Base-by-base conservation (phyloP, 208 protist species). In the Leishmania tarentolae region DNA sequence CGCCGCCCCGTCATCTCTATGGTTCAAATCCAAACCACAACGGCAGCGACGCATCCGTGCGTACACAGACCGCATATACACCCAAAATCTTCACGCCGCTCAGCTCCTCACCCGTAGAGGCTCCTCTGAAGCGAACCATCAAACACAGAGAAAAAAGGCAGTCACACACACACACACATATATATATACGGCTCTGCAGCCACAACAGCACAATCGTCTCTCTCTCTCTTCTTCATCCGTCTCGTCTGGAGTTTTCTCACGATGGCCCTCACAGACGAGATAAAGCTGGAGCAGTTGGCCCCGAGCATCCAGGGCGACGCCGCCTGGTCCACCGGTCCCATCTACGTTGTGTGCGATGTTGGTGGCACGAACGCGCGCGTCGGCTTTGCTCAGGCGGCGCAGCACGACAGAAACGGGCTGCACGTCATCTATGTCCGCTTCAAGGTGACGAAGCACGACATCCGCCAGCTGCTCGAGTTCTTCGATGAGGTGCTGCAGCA, bases 341-440 rank as follows among this genome's bases (percentile, higher is more conserved):
- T 95, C 65, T 90, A 89, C 82, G 93, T 94, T 63, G 78, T 95
- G 79, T 91, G 88, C 53, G 92, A 95, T 68, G 83, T 95, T 61
- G 92, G 92, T 59, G 92, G 88, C 73, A 94, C 88, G n/a, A 92
- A 90, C 77, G 90, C 92, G 9, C 88, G 92, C 21, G 75, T 95
- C 71, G 92, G 92, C 68, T 95, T 95, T 71, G 88, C 85, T 3
- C 80, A 78, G 24, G 65, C 74, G 7, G 19, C 79, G 1, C 47
- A 66, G 59, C 31, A 78, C 40, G 53, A 56, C 15, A 66, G 15
- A 19, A 79, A 4, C n/a, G 75, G 82, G 6, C 69, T 92, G 40
- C 56, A 69, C 40, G 81, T 92, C 70, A 61, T 84, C 69, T 90
- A 86, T 68, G 84, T 88, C 28, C 82, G 83, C 79, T 95, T 92